Evolutionary conservation across 805 yeast genomes (phyloP).

Genomic region (Starmerella bombi): DNA sequence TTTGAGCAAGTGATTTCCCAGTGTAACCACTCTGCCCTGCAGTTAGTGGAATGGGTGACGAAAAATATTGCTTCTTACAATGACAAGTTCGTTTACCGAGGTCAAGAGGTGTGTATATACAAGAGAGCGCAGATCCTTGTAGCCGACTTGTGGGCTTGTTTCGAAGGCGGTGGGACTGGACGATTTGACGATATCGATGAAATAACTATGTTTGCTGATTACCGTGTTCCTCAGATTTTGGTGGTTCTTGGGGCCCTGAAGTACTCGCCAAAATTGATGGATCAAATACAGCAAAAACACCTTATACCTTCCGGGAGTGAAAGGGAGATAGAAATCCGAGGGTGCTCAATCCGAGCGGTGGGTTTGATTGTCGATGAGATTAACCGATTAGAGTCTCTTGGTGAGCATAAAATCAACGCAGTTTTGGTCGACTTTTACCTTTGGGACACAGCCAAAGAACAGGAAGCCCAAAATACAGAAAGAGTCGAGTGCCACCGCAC

Average conservation of each 20-base stretch:
- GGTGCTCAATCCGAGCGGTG: slow-evolving; percentile 33
- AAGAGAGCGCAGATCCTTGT: slow-evolving; percentile 35
- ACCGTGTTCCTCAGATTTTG: slow-evolving; percentile 35
- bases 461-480: slow-evolving; percentile 23
- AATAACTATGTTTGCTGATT: slow-evolving; percentile 37
- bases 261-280: slow-evolving; percentile 25
- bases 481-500: slow-evolving; percentile 30
- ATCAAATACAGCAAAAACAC: slow-evolving; percentile 17
- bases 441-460: slow-evolving; percentile 35
- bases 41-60: slow-evolving; percentile 25
- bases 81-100: slow-evolving; percentile 26
- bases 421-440: slow-evolving; percentile 33
- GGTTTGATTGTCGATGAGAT: slow-evolving; percentile 27
- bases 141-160: slow-evolving; percentile 35
- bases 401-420: slow-evolving; percentile 24
- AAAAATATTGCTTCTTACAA: slow-evolving; percentile 26
- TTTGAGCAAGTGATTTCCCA: slow-evolving; percentile 22
- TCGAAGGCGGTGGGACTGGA: slow-evolving; percentile 29
- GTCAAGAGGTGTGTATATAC: slow-evolving; percentile 24
- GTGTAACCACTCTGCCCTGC: slow-evolving; percentile 26
- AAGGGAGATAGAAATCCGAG: slow-evolving; percentile 32
- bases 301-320: slow-evolving; percentile 25
- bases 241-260: slow-evolving; percentile 28
- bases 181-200: slow-evolving; percentile 30
- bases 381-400: slow-evolving; percentile 13